Percentiles rank a stretch among this genome's conserved stretches.
Conservation (phyloP, 2,329 filamentous ascomycete species). For the Claviceps sp. region DNA sequence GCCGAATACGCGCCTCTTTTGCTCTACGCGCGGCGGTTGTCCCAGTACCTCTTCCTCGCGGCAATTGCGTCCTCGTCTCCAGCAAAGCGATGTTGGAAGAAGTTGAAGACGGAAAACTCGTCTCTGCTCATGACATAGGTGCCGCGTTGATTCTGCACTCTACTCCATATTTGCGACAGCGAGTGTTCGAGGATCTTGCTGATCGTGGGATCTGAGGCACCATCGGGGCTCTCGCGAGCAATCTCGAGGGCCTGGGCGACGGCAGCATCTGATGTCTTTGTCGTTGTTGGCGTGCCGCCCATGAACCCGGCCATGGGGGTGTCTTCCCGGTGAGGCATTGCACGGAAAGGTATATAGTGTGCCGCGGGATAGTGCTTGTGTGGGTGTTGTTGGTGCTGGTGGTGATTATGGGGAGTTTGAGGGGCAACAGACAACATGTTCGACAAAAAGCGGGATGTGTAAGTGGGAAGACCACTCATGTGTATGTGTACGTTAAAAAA, state of each 20-base stretch:
- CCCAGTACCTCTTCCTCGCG: conserved; percentile 41
- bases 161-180: conserved; percentile 51
- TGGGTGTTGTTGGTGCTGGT: conserved; percentile 5
- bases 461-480: conserved; percentile 7
- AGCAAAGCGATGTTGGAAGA: conserved; percentile 55
- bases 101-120: conserved; percentile 82
- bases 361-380: background rate
- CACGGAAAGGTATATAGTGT: background rate
- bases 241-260: conserved; percentile 61
- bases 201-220: conserved; percentile 47
- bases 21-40: conserved; percentile 24
- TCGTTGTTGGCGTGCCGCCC: conserved; percentile 3
- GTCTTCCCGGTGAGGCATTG: conserved; percentile 13
- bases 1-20: background rate
- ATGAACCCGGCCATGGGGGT: conserved; percentile 7
- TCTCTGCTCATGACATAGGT: conserved; percentile 62
- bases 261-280: conserved; percentile 21
- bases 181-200: conserved; percentile 52
- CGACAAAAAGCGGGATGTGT: background rate
- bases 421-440: conserved; percentile 13
- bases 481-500: conserved; percentile 6
- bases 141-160: conserved; percentile 49
- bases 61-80: conserved; percentile 34
- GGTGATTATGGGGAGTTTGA: conserved; percentile 7
- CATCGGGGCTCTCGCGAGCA: conserved; percentile 60